These are phyloP conservation scores for Pseudopithomyces chartarum DNA, from an alignment of 2,329 filamentous ascomycete species.

Conservation along the genomic window DNA sequence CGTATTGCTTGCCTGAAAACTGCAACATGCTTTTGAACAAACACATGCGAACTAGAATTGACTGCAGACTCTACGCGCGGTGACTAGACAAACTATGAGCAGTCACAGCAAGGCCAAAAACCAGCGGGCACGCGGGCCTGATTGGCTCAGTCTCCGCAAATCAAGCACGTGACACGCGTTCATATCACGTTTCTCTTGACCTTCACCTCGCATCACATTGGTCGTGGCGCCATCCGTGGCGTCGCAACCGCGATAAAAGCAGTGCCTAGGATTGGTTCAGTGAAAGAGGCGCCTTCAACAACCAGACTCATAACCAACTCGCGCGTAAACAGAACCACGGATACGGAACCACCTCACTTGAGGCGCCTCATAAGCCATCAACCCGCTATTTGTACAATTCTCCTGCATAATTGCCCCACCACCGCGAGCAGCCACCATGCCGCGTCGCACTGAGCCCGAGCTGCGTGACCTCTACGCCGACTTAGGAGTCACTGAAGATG, in stretches of 20 bases:
- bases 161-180: neutral
- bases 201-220: neutral
- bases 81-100: too few relatives aligned
- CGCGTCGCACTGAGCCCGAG: neutral
- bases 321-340: too few relatives aligned
- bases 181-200: neutral
- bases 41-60: too few relatives aligned
- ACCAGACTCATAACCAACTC: too few relatives aligned
- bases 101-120: too few relatives aligned
- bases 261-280: neutral
- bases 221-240: neutral
- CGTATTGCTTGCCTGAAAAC: too few relatives aligned
- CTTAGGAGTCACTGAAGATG: neutral
- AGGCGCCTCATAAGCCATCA: too few relatives aligned
- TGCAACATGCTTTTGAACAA: too few relatives aligned
- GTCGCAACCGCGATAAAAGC: neutral
- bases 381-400: too few relatives aligned
- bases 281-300: neutral
- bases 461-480: neutral
- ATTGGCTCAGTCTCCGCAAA: neutral
- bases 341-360: too few relatives aligned
- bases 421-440: neutral
- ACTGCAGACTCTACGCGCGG: too few relatives aligned
- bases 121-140: neutral
- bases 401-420: neutral